Evolutionary conservation across 2,329 filamentous ascomycete genomes (phyloP), one percentile per base, ranked within the genome.

Genomic region (Fusarium sp.): DNA sequence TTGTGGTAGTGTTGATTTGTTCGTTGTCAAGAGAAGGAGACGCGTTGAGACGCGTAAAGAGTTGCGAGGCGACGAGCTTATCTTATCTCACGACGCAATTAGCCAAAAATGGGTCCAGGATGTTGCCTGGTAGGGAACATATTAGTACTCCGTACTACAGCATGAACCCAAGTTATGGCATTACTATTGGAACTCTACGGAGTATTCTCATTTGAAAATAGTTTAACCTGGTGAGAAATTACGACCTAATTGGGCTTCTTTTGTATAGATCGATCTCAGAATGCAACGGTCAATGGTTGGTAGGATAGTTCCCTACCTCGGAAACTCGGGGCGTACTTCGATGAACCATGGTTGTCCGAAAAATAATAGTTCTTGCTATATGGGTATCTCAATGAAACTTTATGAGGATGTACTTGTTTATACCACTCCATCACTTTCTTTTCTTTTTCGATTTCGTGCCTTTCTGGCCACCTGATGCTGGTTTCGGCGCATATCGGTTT

Each of bases 401-500:
- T 57, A 19, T 30, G 52, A 47, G 40, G 42, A 49, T 28, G 58
- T 64, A 21, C 28, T 40, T 62, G 35, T 43, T 54, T 30, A 44
- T 6, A n/a, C 10, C 15, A 7, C n/a, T 40, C 70, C 50, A 69
- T 65, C 56, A 61, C 43, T 79, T 81, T 64, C 82, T 85, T 73
- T 85, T 86, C 71, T 81, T 82, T 73, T 83, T 86, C 19, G 75
- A 67, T 56, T 80, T 87, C 65, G 84, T 85, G 62, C 83, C 82
- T 60, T 85, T 83, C 12, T 69, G 70, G 23, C 69, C 74, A 46
- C 59, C 63, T 54, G 61, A 21, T 13, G 59, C 23, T 33, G 73
- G 63, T 61, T 76, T 82, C 11, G 83, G 79, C 7, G 88, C 86
- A 81, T 89, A 96, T 64, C 88, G 90, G 81, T 90, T 91, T 63